Evolutionary conservation across 371 early-diverging fungal genomes (phyloP).

Genomic region (Circinella minor): DNA sequence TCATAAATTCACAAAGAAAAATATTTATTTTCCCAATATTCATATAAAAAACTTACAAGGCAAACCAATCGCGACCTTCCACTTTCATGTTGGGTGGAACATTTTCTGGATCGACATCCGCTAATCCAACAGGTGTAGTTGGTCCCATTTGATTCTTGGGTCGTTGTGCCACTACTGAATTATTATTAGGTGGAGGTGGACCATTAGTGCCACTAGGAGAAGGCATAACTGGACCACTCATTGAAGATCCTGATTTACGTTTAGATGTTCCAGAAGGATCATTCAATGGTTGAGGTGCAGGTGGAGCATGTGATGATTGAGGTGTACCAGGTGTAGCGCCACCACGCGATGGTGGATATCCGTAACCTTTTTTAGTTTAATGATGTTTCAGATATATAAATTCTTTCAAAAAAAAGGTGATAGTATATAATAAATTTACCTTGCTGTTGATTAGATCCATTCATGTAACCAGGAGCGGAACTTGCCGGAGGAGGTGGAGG

Average conservation of each 20-base stretch:
- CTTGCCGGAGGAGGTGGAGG: constrained; percentile 16
- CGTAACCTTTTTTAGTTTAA: constrained; percentile 1
- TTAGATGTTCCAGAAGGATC: constrained; percentile 15
- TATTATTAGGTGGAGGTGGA: constrained; percentile 4
- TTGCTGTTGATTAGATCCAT: constrained; percentile 8
- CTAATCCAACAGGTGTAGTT: constrained; percentile 53
- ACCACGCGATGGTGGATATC: constrained; percentile 18
- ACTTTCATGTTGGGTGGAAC: constrained; percentile 82
- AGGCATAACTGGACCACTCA: constrained; percentile 5
- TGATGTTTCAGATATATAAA: neutral
- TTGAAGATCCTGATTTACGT: constrained; percentile 15
- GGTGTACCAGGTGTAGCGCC: constrained; percentile 19
- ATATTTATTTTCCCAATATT: too few relatives aligned
- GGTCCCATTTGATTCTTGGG: constrained; percentile 20
- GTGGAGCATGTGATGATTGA: constrained; percentile 7
- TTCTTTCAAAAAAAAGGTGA: too few relatives aligned
- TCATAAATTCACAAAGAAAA: too few relatives aligned
- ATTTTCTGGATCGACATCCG: constrained; percentile 84
- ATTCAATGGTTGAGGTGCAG: neutral
- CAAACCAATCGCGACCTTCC: constrained; percentile 94
- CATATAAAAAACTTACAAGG: constrained; percentile 61
- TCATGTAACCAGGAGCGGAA: constrained; percentile 19
- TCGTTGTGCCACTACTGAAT: constrained; percentile 20
- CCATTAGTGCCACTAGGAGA: neutral
- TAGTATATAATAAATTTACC: neutral